A percentile compares a stretch with the other conserved stretches of the same genome.
These are phyloP conservation scores for Aristolochia fimbriata DNA, from an alignment of 164 flowering plant species.

Conservation along the genomic window DNA sequence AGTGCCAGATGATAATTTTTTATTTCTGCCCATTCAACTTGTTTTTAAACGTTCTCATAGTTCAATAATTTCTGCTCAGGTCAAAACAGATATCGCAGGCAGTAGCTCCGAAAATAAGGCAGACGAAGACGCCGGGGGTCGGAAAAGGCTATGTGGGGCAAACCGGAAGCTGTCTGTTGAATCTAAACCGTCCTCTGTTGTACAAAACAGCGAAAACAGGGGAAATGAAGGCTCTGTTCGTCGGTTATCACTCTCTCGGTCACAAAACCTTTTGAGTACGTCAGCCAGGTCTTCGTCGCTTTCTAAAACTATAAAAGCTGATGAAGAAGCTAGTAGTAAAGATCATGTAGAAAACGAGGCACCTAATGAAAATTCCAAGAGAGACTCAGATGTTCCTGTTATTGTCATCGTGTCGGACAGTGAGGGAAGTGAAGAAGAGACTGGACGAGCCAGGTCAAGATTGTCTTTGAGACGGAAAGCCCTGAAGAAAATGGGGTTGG, in stretches of 20 bases:
- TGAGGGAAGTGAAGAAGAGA: constrained; percentile 74
- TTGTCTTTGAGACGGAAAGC: constrained; percentile 25
- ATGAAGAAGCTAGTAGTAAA: neutral
- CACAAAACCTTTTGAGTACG: constrained; percentile 6
- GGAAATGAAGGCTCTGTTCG: constrained; percentile 7
- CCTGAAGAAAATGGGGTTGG: constrained; percentile 19
- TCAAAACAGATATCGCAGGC: constrained; percentile 13
- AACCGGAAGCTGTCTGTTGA: constrained; percentile 29
- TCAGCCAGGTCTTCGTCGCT: constrained; percentile 2
- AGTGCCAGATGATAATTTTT: neutral
- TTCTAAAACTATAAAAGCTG: constrained; percentile 1
- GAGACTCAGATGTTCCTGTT: constrained; percentile 17
- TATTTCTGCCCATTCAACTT: neutral
- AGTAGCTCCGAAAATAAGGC: neutral
- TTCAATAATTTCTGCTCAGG: constrained; percentile 14
- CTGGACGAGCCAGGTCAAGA: constrained; percentile 20
- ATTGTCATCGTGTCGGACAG: constrained; percentile 62
- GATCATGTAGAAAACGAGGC: neutral
- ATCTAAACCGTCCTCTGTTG: constrained; percentile 9
- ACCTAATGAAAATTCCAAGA: neutral
- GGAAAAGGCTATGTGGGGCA: constrained; percentile 9
- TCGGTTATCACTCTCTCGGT: neutral
- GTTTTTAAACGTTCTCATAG: neutral
- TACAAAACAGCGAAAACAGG: constrained; percentile 9
- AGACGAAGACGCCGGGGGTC: neutral